Percentiles rank a stretch among this genome's conserved stretches.
These are phyloP conservation scores for Gymnopilus dilepis DNA, from an alignment of 768 basidiomycete species.

Conservation along the genomic window DNA sequence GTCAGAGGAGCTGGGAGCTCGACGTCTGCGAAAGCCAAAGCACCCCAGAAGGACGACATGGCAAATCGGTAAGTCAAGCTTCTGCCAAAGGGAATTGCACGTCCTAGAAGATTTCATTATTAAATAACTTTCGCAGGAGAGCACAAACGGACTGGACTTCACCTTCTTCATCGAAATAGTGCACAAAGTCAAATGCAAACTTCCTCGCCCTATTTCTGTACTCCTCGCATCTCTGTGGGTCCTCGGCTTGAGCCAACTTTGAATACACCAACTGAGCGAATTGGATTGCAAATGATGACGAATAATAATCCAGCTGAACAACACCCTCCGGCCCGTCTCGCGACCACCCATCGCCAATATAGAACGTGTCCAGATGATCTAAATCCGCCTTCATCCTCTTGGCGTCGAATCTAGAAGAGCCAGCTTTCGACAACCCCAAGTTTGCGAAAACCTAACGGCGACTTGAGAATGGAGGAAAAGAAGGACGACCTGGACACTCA, in stretches of 20 bases:
- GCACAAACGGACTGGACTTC: conserved; percentile 14
- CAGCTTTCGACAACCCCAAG: conserved; percentile 67
- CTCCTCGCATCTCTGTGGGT: conserved; percentile 67
- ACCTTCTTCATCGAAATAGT: conserved; percentile 80
- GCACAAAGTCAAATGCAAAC: conserved; percentile 73
- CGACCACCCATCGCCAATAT: conserved; percentile 78
- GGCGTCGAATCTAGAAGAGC: conserved; percentile 59
- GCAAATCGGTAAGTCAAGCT: conserved; percentile 82
- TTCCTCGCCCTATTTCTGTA: conserved; percentile 65
- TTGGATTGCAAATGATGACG: conserved; percentile 81
- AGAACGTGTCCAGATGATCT: conserved; percentile 80
- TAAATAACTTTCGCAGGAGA: background rate
- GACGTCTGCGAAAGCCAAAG: conserved; percentile 72
- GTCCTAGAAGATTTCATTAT: conserved; percentile 45
- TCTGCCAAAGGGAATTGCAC: conserved; percentile 76
- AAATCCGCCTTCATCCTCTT: conserved; percentile 74
- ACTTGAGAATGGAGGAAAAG: background rate
- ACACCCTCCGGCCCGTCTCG: conserved; percentile 80
- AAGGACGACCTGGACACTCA: conserved; percentile 31
- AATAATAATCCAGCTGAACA: conserved; percentile 81
- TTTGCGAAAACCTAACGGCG: conserved; percentile 71
- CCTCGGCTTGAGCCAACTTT: conserved; percentile 63
- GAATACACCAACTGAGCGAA: conserved; percentile 76
- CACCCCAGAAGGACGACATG: conserved; percentile 83
- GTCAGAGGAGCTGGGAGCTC: conserved; percentile 71